These are phyloP conservation scores for Sclerospora graminicola DNA, from an alignment of 352 stramenopile species.

Conservation along the genomic window DNA sequence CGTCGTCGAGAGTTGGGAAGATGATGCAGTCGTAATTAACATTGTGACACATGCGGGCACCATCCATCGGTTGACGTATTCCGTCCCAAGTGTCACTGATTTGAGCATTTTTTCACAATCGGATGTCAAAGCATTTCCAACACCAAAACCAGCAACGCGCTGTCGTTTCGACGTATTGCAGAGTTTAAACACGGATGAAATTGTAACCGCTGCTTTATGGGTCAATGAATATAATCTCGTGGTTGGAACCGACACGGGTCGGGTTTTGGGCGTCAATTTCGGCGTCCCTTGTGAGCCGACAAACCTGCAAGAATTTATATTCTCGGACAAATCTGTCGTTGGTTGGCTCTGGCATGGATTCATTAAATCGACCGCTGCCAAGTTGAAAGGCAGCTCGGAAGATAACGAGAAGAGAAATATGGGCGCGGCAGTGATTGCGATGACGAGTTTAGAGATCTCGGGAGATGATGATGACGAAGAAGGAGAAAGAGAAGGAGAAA, in stretches of 20 bases:
- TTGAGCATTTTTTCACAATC: slow-evolving; percentile 50
- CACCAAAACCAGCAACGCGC: slow-evolving; percentile 25
- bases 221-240: slow-evolving; percentile 74
- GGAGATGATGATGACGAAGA: slow-evolving; percentile 22
- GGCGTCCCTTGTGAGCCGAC: slow-evolving; percentile 30
- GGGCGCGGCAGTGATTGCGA: slow-evolving; percentile 26
- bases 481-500: slow-evolving; percentile 4
- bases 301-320: slow-evolving; percentile 55
- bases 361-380: slow-evolving; percentile 32
- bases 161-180: slow-evolving; percentile 34
- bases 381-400: slow-evolving; percentile 22
- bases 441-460: slow-evolving; percentile 55
- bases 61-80: slow-evolving; percentile 59
- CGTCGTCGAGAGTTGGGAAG: slow-evolving; percentile 54
- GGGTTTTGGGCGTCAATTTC: slow-evolving; percentile 63
- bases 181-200: slow-evolving; percentile 38
- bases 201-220: slow-evolving; percentile 55
- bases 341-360: slow-evolving; percentile 64
- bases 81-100: slow-evolving; percentile 14
- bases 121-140: slow-evolving; percentile 30
- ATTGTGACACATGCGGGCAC: slow-evolving; percentile 57
- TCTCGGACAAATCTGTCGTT: slow-evolving; percentile 58
- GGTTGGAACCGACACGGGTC: slow-evolving; percentile 44
- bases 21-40: slow-evolving; percentile 40
- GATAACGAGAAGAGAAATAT: slow-evolving; percentile 12